Evolutionary conservation across 768 basidiomycete species (phyloP).

Genomic region (Thelephora ganbajun): DNA sequence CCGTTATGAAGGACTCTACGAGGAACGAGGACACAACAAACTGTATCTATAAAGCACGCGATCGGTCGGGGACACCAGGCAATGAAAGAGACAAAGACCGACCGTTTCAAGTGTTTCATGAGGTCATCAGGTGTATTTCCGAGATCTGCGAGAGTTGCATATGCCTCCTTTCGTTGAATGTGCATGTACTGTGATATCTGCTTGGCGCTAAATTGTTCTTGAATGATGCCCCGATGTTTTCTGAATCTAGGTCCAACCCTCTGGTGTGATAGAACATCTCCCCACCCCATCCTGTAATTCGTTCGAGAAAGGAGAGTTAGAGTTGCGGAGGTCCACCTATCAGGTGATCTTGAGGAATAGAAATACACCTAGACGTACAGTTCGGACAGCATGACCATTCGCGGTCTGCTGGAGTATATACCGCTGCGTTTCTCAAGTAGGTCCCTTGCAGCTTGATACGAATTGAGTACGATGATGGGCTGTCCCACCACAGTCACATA

Average conservation of each 20-base stretch:
- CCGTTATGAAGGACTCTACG: background rate
- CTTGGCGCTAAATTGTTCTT: slow-evolving; percentile 11
- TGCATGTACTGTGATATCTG: slow-evolving; percentile 9
- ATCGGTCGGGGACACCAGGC: too few relatives aligned
- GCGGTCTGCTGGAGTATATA: slow-evolving; percentile 21
- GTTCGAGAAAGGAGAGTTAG: background rate
- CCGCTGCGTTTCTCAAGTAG: slow-evolving; percentile 19
- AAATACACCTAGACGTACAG: slow-evolving; percentile 11
- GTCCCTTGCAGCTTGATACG: slow-evolving; percentile 18
- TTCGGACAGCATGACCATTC: slow-evolving; percentile 14
- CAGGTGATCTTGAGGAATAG: background rate
- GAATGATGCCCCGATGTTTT: slow-evolving; percentile 16
- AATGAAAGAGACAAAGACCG: background rate
- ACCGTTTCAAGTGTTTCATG: slow-evolving; percentile 14
- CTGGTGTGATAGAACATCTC: slow-evolving; percentile 8
- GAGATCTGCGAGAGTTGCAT: slow-evolving; percentile 13
- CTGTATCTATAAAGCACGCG: too few relatives aligned
- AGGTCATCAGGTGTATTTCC: slow-evolving; percentile 15
- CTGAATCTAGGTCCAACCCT: slow-evolving; percentile 15
- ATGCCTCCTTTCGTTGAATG: slow-evolving; percentile 14
- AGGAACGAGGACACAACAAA: too few relatives aligned
- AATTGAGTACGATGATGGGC: slow-evolving; percentile 19
- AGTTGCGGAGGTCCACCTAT: slow-evolving; percentile 5
- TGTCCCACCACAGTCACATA: slow-evolving; percentile 16
- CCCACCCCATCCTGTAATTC: slow-evolving; percentile 11